phyloP scores from a whole-genome alignment of 2,329 filamentous ascomycete species.

The Trichophyton schoenleinii region DNA sequence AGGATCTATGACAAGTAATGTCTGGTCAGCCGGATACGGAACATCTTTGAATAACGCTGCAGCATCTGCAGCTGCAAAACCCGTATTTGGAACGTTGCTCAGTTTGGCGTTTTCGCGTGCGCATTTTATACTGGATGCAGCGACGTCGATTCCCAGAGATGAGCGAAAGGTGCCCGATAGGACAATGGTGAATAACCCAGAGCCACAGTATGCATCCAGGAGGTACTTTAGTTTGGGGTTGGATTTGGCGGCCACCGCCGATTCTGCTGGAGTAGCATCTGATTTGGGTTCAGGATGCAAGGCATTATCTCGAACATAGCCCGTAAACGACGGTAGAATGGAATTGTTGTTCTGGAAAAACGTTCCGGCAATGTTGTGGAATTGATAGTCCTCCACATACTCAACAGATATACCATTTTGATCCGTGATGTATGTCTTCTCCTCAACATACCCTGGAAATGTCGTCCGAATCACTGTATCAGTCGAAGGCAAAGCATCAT shows the following conservation, averaged over 20 bases:
- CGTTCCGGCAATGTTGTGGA: conserved; percentile 80
- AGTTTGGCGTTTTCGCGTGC: conserved; percentile 65
- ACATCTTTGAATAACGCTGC: conserved; percentile 67
- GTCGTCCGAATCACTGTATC: conserved; percentile 43
- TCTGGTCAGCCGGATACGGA: conserved; percentile 62
- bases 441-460: conserved; percentile 52
- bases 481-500: conserved; percentile 19
- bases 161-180: conserved; percentile 68
- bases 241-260: conserved; percentile 21
- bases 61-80: conserved; percentile 84
- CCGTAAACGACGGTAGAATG: conserved; percentile 75
- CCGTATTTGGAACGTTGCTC: conserved; percentile 64
- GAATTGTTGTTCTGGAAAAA: conserved; percentile 99
- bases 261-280: conserved; percentile 15
- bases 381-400: conserved; percentile 72
- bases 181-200: conserved; percentile 91
- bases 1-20: conserved; percentile 91
- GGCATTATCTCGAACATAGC: conserved; percentile 72
- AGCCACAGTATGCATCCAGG: conserved; percentile 95
- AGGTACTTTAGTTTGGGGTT: conserved; percentile 58
- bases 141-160: conserved; percentile 83
- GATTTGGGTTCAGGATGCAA: conserved; percentile 38
- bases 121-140: conserved; percentile 60
- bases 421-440: conserved; percentile 83
- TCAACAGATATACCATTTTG: conserved; percentile 72